These are phyloP conservation scores for Pulveroboletus sp. DNA, from an alignment of 768 basidiomycete species.

Conservation along the genomic window DNA sequence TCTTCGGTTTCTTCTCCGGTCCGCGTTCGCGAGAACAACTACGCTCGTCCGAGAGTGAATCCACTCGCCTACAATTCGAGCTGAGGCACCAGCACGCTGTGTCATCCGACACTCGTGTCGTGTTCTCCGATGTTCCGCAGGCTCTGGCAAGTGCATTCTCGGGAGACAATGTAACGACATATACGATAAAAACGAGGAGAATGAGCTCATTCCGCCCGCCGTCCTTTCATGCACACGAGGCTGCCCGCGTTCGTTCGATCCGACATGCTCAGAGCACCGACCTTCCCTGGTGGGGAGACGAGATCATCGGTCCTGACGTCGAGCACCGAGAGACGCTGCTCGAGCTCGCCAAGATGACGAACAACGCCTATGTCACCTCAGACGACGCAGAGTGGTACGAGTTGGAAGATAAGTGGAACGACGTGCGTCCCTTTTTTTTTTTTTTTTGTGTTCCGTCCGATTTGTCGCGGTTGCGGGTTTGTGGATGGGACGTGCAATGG, in stretches of 20 bases:
- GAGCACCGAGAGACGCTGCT: slow-evolving; percentile 71
- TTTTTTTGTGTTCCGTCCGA: not conserved
- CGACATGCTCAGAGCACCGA: slow-evolving; percentile 41
- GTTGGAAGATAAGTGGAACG: slow-evolving; percentile 60
- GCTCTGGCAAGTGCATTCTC: slow-evolving; percentile 8
- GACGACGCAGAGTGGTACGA: slow-evolving; percentile 75
- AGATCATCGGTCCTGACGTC: slow-evolving; percentile 70
- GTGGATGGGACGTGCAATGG: not conserved
- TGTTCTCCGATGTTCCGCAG: slow-evolving; percentile 48
- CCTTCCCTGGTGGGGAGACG: slow-evolving; percentile 70
- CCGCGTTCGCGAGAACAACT: slow-evolving; percentile 5
- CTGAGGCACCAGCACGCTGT: slow-evolving; percentile 61
- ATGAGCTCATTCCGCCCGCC: slow-evolving; percentile 42
- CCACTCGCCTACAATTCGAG: slow-evolving; percentile 41
- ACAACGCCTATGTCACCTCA: slow-evolving; percentile 77
- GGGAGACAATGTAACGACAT: slow-evolving; percentile 21
- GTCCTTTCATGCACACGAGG: slow-evolving; percentile 41
- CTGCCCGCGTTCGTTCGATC: slow-evolving; percentile 43
- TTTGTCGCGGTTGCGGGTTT: no score
- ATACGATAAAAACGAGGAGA: slow-evolving; percentile 36
- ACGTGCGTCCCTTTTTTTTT: slow-evolving; percentile 27
- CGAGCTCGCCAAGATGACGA: slow-evolving; percentile 90
- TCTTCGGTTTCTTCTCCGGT: slow-evolving; percentile 29
- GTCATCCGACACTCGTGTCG: slow-evolving; percentile 41
- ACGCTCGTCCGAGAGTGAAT: not conserved